Evolutionary conservation across 176 grass and related monocot genomes (phyloP).

Genomic region (Carex kokanica): DNA sequence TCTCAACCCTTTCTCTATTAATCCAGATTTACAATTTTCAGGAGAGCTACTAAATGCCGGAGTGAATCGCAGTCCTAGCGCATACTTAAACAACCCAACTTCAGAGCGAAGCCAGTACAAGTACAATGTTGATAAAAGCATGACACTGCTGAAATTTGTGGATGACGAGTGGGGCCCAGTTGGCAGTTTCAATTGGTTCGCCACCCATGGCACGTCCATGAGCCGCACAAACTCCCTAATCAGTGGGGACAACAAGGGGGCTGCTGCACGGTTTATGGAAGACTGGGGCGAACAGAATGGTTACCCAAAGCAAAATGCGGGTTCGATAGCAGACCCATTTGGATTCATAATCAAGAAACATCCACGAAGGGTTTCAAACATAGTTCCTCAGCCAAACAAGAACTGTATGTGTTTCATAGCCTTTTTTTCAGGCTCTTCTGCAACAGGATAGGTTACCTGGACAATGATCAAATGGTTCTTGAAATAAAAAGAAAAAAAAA

Average conservation of each 20-base stretch:
- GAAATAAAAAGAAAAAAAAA: background rate
- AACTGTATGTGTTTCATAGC: slow-evolving; percentile 49
- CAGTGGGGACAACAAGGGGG: slow-evolving; percentile 98
- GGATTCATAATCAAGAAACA: slow-evolving; percentile 32
- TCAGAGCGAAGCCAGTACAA: slow-evolving; percentile 60
- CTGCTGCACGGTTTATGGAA: slow-evolving; percentile 96
- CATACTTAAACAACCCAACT: slow-evolving; percentile 86
- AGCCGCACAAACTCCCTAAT: slow-evolving; percentile 90
- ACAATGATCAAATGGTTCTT: background rate
- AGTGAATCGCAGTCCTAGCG: slow-evolving; percentile 89
- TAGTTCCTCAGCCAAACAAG: slow-evolving; percentile 76
- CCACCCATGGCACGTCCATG: slow-evolving; percentile 98
- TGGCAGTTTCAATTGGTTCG: slow-evolving; percentile 98
- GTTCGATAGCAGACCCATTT: slow-evolving; percentile 21
- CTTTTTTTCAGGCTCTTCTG: slow-evolving; percentile 28
- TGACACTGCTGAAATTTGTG: slow-evolving; percentile 93
- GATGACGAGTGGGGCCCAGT: slow-evolving; percentile 64
- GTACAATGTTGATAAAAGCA: slow-evolving; percentile 85
- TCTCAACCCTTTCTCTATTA: background rate
- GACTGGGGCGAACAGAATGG: slow-evolving; percentile 76
- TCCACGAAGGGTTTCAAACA: slow-evolving; percentile 66
- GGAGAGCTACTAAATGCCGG: slow-evolving; percentile 76
- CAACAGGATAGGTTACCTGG: background rate
- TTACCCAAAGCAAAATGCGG: slow-evolving; percentile 36
- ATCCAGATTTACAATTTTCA: slow-evolving; percentile 45